phyloP scores from a whole-genome alignment of 129 eudicot species.

The Apium graveolens region DNA sequence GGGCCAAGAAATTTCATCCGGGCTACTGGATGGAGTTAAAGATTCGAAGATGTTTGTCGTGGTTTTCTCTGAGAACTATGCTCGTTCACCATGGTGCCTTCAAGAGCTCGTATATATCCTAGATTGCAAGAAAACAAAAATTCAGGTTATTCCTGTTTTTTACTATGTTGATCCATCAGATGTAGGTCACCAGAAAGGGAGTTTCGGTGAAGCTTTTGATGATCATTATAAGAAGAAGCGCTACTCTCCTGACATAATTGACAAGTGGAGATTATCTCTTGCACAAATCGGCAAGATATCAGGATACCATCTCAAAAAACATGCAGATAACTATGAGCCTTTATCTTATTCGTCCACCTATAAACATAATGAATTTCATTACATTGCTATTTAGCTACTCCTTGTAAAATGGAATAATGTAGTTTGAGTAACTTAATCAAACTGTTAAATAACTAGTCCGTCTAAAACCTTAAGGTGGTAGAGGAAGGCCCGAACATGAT shows the following conservation, averaged over 20 bases:
- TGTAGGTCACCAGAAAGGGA: constrained; percentile 2
- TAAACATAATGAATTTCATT: too few relatives aligned
- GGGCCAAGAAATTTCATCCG: neutral
- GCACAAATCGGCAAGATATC: too few relatives aligned
- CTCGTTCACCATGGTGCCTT: constrained; percentile 13
- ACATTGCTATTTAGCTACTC: too few relatives aligned
- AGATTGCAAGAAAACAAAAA: neutral
- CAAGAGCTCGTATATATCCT: constrained; percentile 6
- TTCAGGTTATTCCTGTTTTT: neutral
- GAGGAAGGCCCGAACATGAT: too few relatives aligned
- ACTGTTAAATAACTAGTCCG: too few relatives aligned
- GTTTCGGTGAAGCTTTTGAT: constrained; percentile 4
- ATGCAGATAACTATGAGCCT: neutral
- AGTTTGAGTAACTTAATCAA: too few relatives aligned
- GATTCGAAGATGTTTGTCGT: neutral
- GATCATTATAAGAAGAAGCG: neutral
- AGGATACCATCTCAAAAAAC: too few relatives aligned
- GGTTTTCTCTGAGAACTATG: constrained; percentile 15
- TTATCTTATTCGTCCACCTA: too few relatives aligned
- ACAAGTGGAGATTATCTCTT: constrained; percentile 3
- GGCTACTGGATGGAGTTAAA: neutral
- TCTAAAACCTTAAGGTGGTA: too few relatives aligned
- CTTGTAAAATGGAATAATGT: too few relatives aligned
- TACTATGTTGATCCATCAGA: constrained; percentile 12
- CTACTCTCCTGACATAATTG: neutral